Base-by-base conservation (phyloP, 805 yeast genomes). In the Barnettozyma salicaria region DNA sequence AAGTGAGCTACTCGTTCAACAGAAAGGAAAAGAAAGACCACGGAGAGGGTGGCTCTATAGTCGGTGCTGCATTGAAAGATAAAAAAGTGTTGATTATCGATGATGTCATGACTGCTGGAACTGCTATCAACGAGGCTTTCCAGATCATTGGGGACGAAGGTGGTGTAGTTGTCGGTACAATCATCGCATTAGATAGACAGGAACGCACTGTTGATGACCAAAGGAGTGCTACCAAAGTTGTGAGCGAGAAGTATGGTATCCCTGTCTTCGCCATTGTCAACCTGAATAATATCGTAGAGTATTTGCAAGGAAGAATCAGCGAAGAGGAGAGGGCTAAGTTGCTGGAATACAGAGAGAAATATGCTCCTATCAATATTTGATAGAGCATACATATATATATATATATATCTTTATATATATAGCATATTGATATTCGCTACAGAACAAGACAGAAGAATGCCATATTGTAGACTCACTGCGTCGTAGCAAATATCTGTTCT, bases 101-200 rank as follows among this genome's bases (percentile, higher is more conserved):
- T 61, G 98, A 90, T 55, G 97, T 92, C 29, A 89, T 90, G 80
- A 90, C 97, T 42, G 97, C 97, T 1, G 98, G 98, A 27, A 92
- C 97, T 41, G 97, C 98, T 34, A 88, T 89, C 58, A 83, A 83
- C 52, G 97, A 92, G 64, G 97, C 97, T 0, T 83, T 85, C 52
- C 76, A 72, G 33, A 82, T 92, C 53, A 87, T 92, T 50, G 61
- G 53, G 5, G 63, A 64, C 19, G 90, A 78, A 48, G 66, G 74
- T 24, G 98, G 96, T 33, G 54, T 64, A 11, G 81, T 87, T 17
- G 84, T 78, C 32, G 97, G 95, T 7, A 76, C 87, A 40, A 80
- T 88, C 42, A 85, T 92, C 55, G 95, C 96, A 7, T 74, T 92
- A 49, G 98, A 92, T 61, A 80, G 98, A 70, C 95, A 89, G 68